These are phyloP conservation scores for Podila verticillata DNA, from an alignment of 192 early-diverging fungal species.

Conservation along the genomic window DNA sequence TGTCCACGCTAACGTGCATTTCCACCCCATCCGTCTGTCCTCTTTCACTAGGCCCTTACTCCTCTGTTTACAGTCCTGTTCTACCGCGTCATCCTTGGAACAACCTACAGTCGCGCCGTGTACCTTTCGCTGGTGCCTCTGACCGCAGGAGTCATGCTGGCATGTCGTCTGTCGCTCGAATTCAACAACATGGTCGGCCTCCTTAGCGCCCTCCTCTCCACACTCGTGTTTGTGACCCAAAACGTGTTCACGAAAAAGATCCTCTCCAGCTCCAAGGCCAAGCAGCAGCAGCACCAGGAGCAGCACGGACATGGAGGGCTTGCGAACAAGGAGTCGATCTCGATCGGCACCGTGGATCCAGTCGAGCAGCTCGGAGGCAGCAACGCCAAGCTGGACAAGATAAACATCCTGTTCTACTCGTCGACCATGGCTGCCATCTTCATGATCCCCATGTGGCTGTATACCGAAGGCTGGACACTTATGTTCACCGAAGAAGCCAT, in stretches of 20 bases:
- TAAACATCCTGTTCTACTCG: slow-evolving; percentile 88
- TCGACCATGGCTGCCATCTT: slow-evolving; percentile 74
- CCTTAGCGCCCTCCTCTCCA: slow-evolving; percentile 76
- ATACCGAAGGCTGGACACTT: slow-evolving; percentile 66
- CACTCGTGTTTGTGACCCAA: slow-evolving; percentile 87
- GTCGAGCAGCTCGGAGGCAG: slow-evolving; percentile 3
- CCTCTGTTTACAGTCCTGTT: slow-evolving; percentile 88
- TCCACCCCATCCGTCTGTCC: too few relatives aligned
- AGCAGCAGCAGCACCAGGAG: slow-evolving; percentile 21
- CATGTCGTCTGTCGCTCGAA: slow-evolving; percentile 75
- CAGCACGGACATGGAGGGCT: slow-evolving; percentile 30
- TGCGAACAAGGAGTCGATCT: slow-evolving; percentile 31
- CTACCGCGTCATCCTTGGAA: slow-evolving; percentile 75
- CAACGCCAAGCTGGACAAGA: slow-evolving; percentile 78
- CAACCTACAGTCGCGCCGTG: slow-evolving; percentile 72
- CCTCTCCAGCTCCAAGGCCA: slow-evolving; percentile 59
- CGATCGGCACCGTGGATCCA: not conserved
- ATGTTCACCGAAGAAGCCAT: slow-evolving; percentile 40
- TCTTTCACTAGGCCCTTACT: slow-evolving; percentile 76
- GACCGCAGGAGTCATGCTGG: slow-evolving; percentile 88
- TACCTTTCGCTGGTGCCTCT: slow-evolving; percentile 83
- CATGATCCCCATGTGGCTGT: slow-evolving; percentile 87
- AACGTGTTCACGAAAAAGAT: slow-evolving; percentile 90
- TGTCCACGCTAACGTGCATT: too few relatives aligned
- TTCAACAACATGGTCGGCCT: slow-evolving; percentile 80